Evolutionary conservation across 805 yeast genomes (phyloP).

Genomic region (Cyberlindnera mrakii): DNA sequence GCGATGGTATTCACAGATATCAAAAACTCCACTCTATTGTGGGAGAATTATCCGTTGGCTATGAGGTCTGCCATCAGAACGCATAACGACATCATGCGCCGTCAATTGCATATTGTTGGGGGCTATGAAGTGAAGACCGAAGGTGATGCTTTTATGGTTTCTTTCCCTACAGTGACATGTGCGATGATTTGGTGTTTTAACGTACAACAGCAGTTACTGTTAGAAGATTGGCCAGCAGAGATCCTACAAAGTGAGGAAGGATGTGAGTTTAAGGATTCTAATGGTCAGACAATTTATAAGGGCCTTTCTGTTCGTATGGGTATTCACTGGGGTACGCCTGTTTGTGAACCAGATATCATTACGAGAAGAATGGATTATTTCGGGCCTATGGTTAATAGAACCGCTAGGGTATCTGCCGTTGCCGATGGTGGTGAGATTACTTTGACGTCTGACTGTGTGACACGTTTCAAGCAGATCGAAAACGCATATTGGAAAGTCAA

Average conservation of each 20-base stretch:
- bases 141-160: conserved; percentile 98
- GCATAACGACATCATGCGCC: conserved; percentile 90
- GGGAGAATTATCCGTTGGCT: conserved; percentile 91
- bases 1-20: conserved; percentile 98
- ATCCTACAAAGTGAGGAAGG: conserved; percentile 83
- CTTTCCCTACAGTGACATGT: conserved; percentile 86
- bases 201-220: conserved; percentile 76
- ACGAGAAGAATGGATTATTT: conserved; percentile 98
- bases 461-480: conserved; percentile 59
- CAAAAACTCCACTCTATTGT: conserved; percentile 83
- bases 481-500: conserved; percentile 18
- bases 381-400: conserved; percentile 97
- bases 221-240: conserved; percentile 95
- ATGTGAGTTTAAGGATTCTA: conserved; percentile 62
- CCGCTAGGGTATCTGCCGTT: conserved; percentile 86
- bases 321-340: conserved; percentile 96
- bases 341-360: conserved; percentile 89
- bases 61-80: conserved; percentile 96
- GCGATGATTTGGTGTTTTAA: conserved; percentile 93
- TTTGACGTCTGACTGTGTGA: conserved; percentile 72
- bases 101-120: conserved; percentile 86
- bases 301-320: conserved; percentile 98
- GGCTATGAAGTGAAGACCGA: conserved; percentile 98
- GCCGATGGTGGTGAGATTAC: conserved; percentile 99
- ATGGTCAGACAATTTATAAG: conserved; percentile 57